Percentiles rank a stretch among this genome's conserved stretches.
Conservation (phyloP, 768 basidiomycete genomes). For the Suillus ampliporus region DNA sequence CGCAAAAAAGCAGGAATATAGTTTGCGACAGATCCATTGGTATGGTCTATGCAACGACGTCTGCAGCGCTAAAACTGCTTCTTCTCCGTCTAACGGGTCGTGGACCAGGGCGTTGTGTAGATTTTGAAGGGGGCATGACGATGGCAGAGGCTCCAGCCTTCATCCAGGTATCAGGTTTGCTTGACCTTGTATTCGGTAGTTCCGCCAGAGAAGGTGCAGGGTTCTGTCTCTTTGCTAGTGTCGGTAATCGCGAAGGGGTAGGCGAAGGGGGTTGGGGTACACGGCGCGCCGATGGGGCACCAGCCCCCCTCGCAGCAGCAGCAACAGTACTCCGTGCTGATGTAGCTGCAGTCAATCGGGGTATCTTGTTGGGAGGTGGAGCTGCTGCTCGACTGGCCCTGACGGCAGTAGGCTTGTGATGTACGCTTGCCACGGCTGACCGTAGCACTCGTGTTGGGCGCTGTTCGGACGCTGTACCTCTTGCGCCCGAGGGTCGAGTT, state of each 20-base stretch:
- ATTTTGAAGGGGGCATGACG: constrained; percentile 73
- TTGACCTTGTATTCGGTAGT: constrained; percentile 46
- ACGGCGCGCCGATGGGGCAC: constrained; percentile 40
- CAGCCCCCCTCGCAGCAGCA: constrained; percentile 39
- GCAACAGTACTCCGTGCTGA: constrained; percentile 55
- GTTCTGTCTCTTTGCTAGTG: constrained; percentile 61
- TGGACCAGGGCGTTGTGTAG: constrained; percentile 70
- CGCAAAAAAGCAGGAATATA: constrained; percentile 16
- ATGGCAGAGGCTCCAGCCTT: constrained; percentile 70
- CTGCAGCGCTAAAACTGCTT: constrained; percentile 88
- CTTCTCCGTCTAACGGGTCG: constrained; percentile 76
- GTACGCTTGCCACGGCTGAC: constrained; percentile 62
- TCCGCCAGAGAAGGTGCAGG: constrained; percentile 54
- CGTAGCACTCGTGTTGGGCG: constrained; percentile 77
- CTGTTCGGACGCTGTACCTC: constrained; percentile 71
- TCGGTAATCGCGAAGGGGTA: constrained; percentile 79
- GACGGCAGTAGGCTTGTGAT: constrained; percentile 52
- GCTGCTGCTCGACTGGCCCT: constrained; percentile 47
- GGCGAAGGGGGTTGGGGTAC: constrained; percentile 59
- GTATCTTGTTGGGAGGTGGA: constrained; percentile 69
- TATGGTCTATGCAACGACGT: constrained; percentile 70
- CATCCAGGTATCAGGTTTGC: constrained; percentile 73
- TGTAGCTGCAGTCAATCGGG: constrained; percentile 61
- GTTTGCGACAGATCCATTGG: constrained; percentile 9
- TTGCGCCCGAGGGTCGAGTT: constrained; percentile 43